Evolutionary conservation across 257 asterid genomes (phyloP).

Genomic region (Nicotiana attenuata): DNA sequence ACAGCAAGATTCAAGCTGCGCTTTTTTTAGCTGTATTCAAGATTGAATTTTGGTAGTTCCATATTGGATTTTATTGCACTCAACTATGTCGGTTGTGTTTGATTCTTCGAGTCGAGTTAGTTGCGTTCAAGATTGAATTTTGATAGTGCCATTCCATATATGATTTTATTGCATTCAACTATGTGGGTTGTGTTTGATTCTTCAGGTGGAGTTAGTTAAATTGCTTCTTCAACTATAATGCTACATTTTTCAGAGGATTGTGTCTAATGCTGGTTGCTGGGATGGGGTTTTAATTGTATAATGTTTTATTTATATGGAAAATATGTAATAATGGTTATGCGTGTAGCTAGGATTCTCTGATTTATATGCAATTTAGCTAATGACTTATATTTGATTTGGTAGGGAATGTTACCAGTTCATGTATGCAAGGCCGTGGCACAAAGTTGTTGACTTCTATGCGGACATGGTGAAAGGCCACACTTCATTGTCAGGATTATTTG

Average conservation of each 20-base stretch:
- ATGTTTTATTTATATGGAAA: neutral
- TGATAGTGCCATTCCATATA: neutral
- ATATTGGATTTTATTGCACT: neutral
- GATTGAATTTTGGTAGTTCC: neutral
- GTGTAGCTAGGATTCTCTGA: neutral
- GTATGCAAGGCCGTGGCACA: conserved; percentile 72
- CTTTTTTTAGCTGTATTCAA: neutral
- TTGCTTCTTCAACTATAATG: neutral
- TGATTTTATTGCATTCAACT: neutral
- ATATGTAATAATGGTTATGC: neutral
- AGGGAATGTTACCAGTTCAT: conserved; percentile 90
- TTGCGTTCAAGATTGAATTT: neutral
- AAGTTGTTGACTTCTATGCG: conserved; percentile 58
- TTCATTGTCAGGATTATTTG: conserved; percentile 46
- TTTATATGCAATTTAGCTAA: neutral
- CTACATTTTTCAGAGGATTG: neutral
- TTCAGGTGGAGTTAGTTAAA: neutral
- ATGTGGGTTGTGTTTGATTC: neutral
- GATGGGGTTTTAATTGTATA: neutral
- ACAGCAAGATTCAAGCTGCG: neutral
- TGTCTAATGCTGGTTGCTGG: conserved; percentile 7
- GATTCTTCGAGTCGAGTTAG: neutral
- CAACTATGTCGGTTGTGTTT: neutral
- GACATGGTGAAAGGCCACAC: conserved; percentile 59
- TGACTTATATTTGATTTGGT: conserved; percentile 17